These are phyloP conservation scores for Pouteria campechiana DNA, from an alignment of 179 eudicot genomes.

Conservation along the genomic window DNA sequence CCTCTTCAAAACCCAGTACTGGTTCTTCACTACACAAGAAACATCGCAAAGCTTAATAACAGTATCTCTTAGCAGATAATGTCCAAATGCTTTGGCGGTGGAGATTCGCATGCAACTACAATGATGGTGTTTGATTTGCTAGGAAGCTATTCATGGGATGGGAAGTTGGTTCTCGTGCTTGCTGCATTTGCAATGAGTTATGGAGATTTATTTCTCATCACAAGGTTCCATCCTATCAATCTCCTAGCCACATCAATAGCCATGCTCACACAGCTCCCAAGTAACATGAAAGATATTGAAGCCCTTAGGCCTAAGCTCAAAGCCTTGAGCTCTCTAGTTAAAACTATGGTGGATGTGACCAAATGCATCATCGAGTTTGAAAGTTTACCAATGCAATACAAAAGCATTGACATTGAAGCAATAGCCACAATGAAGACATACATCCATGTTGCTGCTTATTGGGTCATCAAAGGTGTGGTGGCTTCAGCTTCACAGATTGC, in stretches of 20 bases:
- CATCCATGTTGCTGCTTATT: constrained; percentile 41
- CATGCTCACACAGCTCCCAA: constrained; percentile 32
- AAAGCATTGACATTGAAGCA: constrained; percentile 20
- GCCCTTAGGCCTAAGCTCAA: constrained; percentile 19
- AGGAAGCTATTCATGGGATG: constrained; percentile 52
- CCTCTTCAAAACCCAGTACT: too few species aligned
- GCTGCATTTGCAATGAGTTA: constrained; percentile 40
- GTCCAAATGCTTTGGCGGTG: constrained; percentile 15
- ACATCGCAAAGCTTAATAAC: too few species aligned
- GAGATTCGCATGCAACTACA: constrained; percentile 29
- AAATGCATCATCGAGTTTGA: constrained; percentile 29
- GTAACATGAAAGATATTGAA: constrained; percentile 3
- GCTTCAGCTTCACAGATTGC: constrained; percentile 34
- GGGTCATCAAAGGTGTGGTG: constrained; percentile 50
- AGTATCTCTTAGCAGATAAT: constrained; percentile 34
- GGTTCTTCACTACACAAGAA: too few species aligned
- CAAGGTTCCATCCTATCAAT: constrained; percentile 20
- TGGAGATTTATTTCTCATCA: constrained; percentile 47
- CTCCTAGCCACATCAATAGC: constrained; percentile 46
- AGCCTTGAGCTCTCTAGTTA: constrained; percentile 21
- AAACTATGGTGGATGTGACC: constrained; percentile 26
- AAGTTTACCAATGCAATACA: constrained; percentile 23
- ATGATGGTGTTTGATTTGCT: constrained; percentile 33
- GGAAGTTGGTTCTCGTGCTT: constrained; percentile 41
- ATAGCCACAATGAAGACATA: constrained; percentile 17